Base-by-base conservation (phyloP, 768 basidiomycete genomes). In the Kwoniella newhampshirensis region DNA sequence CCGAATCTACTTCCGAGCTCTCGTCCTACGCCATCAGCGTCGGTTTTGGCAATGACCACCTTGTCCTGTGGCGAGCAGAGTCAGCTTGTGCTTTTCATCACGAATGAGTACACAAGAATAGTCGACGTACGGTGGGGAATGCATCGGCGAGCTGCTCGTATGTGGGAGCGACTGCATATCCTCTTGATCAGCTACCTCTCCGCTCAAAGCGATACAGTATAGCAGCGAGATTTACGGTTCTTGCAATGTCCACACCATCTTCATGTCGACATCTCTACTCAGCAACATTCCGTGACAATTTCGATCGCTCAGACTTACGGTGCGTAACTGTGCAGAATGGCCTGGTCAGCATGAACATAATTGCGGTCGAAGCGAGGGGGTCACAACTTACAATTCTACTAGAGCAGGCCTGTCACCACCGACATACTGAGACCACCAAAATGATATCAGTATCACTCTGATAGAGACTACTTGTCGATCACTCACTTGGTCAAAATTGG, bases 111-210 rank as follows among this genome's bases (percentile, higher is more conserved):
- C 25, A 15, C 5, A 21, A 21, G 35, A 25, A 47, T 81, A 84
- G 51, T 86, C 82, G 3, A 50, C 65, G 2, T 15, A 65, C 67
- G 26, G 66, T 52, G 15, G 82, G 78, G 71, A 85, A 97, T n/a
- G 87, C 87, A 67, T 94, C 88, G 26, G 86, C 92, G 25, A 97
- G 84, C 73, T 93, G 82, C 74, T 94, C 92, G 63, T 89, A 97
- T 0, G 79, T 77, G 2, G 93, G 92, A 0, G 90, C 92, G 58
- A 94, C 87, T 78, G 83, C 30, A 3, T 84, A 60, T 80, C 7
- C 49, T n/a, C n/a, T n/a, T n/a, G 18, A 39, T 32, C 32, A 32
- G 32, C 32, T 32, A 32, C 7, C 17, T 51, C 18, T 36, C n/a
- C 18, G n/a, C 20, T 18, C 18, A 18, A 26, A 20, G 11, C n/a